Conservation (phyloP, 2,329 filamentous ascomycete genomes). For the Hyphodiscus sp. region DNA sequence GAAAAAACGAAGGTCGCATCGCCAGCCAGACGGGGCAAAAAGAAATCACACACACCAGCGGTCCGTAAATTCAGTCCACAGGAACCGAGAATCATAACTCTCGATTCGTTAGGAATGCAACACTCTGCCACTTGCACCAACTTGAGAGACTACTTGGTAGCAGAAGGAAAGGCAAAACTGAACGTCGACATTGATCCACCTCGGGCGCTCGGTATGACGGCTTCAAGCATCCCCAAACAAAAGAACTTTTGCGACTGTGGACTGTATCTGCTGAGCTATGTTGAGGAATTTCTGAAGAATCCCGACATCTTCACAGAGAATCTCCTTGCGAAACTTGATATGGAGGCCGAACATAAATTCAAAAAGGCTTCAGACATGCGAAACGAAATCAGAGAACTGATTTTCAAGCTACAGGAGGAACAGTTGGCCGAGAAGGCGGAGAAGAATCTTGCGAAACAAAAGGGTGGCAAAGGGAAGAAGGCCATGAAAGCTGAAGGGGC, state of each 20-base stretch:
- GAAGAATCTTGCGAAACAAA: slow-evolving; percentile 1
- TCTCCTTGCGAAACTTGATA: slow-evolving; percentile 50
- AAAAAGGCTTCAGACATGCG: slow-evolving; percentile 54
- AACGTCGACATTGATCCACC: slow-evolving; percentile 27
- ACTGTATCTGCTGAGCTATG: slow-evolving; percentile 76
- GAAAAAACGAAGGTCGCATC: not conserved
- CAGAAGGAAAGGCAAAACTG: slow-evolving; percentile 63
- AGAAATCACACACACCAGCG: slow-evolving; percentile 22
- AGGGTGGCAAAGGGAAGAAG: slow-evolving; percentile 2
- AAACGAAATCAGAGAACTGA: slow-evolving; percentile 54
- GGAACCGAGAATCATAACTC: slow-evolving; percentile 69
- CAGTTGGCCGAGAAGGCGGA: slow-evolving; percentile 32
- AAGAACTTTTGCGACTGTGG: slow-evolving; percentile 86
- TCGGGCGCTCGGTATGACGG: slow-evolving; percentile 51
- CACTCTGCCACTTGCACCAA: slow-evolving; percentile 59
- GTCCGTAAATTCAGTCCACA: slow-evolving; percentile 40
- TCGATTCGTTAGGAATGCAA: slow-evolving; percentile 71
- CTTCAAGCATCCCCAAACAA: slow-evolving; percentile 71
- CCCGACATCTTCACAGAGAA: slow-evolving; percentile 64
- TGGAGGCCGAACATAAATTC: slow-evolving; percentile 46
- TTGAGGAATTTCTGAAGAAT: slow-evolving; percentile 71
- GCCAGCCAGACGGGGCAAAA: slow-evolving; percentile 26
- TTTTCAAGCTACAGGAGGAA: slow-evolving; percentile 56
- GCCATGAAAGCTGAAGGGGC: not conserved
- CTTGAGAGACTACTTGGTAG: slow-evolving; percentile 69